Evolutionary conservation across 2,329 filamentous ascomycete species (phyloP), one percentile per base, ranked within the genome.

Genomic region (Colletotrichum zoysiae): DNA sequence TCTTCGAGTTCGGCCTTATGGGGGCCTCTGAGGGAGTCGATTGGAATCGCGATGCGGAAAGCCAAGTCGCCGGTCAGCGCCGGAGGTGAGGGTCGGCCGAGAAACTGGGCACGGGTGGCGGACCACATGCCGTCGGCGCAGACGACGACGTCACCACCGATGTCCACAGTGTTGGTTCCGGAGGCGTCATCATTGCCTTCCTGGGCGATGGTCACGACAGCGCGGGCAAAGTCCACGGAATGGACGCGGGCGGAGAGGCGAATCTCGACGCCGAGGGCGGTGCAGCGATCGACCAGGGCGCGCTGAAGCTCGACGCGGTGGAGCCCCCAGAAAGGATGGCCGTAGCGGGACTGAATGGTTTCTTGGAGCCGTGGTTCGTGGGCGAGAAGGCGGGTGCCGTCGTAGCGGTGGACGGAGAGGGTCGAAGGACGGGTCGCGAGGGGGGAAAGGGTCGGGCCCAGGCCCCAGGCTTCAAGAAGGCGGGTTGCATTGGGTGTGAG

Each of bases 21-120:
- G 7, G 83, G 82, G 57, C 86, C 82, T 3, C 79, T 79, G 78
- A 89, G 85, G 57, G 86, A 82, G 38, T 84, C 79, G 3, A 83
- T 82, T 5, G 82, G 81, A 16, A 89, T 78, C 8, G 87, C 78
- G 58, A 89, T 81, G 6, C 88, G 84, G 76, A 89, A 90, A 2
- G 87, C 87, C 40, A 89, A 77, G 76, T 90, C 87, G 1, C 88
- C 88, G 0, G 88, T 89, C 60, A 84, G 81, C 18, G 83, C 77
- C 1, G 87, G 85, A 0, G 84, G 83, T 73, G 85, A 82, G 0
- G 79, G 76, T 16, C 78, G 77, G 3, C 82, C 82, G 8, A 87
- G 75, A n/a, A 89, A 78, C 8, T 80, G 77, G 65, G 85, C 82
- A 5, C 86, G 83, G 63, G 82, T 82, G 51, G 76, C 70, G 11